Conservation (phyloP, 1,284 basidiomycete species). For the Tranzscheliella williamsii region DNA sequence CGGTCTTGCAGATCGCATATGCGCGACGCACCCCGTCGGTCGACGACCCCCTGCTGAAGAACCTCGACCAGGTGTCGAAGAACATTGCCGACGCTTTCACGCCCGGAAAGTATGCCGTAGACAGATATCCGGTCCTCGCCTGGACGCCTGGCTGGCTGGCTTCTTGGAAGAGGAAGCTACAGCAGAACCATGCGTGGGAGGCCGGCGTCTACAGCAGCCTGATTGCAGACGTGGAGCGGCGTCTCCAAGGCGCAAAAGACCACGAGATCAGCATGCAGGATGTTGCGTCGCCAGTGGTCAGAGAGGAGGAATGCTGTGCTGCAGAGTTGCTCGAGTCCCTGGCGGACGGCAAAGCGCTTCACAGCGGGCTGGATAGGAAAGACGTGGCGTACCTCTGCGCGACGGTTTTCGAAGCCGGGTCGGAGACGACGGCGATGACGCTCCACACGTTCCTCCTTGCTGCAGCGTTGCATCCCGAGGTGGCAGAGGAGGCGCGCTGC, state of each 20-base stretch:
- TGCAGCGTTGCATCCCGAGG: background rate
- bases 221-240: background rate
- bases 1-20: conserved; percentile 5
- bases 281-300: background rate
- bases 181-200: background rate
- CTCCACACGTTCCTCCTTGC: conserved; percentile 1
- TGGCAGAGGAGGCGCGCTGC: background rate
- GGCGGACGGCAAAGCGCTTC: background rate
- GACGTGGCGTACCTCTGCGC: conserved; percentile 1
- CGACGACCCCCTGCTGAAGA: background rate
- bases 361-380: background rate
- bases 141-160: background rate
- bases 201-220: background rate
- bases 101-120: background rate
- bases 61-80: background rate
- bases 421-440: conserved; percentile 3
- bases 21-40: background rate
- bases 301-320: background rate
- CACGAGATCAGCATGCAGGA: background rate
- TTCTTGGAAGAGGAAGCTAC: background rate
- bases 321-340: background rate
- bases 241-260: background rate
- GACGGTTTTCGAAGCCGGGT: conserved; percentile 1
- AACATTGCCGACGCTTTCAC: background rate
- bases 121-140: background rate